Percentiles rank a stretch among this genome's conserved stretches.
Conservation (phyloP, 1,139 yeast genomes). For the Hemisphaericaspora subhashii region DNA sequence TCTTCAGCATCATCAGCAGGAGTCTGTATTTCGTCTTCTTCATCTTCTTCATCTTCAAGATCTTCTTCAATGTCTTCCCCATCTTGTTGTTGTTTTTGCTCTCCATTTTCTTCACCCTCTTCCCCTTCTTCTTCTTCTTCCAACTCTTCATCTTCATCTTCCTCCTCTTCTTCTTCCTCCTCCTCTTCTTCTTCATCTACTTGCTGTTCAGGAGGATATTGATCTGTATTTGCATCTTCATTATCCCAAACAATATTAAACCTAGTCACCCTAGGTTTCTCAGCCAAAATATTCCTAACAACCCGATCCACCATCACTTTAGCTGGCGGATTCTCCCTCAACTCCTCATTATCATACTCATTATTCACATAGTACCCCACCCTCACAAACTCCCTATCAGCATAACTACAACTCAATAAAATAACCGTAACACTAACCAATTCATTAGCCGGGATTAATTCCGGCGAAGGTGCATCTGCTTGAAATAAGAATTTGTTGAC, state of each 20-base stretch:
- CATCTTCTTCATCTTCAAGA: conserved; percentile 50
- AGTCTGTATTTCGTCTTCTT: conserved; percentile 32
- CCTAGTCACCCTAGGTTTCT: conserved; percentile 95
- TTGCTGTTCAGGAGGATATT: conserved; percentile 64
- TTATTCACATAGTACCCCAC: conserved; percentile 97
- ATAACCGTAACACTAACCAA: conserved; percentile 94
- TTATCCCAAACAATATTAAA: conserved; percentile 95
- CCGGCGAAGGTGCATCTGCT: conserved; percentile 97
- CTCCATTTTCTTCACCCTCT: conserved; percentile 47
- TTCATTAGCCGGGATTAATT: conserved; percentile 92
- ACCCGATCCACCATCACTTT: conserved; percentile 94
- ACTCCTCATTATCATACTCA: conserved; percentile 90
- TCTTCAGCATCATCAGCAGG: conserved; percentile 40
- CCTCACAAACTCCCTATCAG: conserved; percentile 90
- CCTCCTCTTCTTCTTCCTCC: conserved; percentile 55
- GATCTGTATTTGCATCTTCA: conserved; percentile 61
- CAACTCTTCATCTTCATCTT: conserved; percentile 42
- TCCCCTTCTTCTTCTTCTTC: conserved; percentile 38
- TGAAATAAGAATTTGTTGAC: conserved; percentile 87
- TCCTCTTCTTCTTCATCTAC: conserved; percentile 53
- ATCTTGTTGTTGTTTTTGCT: conserved; percentile 34
- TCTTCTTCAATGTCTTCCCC: conserved; percentile 50
- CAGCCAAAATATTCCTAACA: conserved; percentile 90
- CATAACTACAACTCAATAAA: conserved; percentile 85
- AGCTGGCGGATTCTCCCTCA: conserved; percentile 90